Evolutionary conservation across 208 protist species (phyloP).

Genomic region (Acanthamoeba lenticulata): DNA sequence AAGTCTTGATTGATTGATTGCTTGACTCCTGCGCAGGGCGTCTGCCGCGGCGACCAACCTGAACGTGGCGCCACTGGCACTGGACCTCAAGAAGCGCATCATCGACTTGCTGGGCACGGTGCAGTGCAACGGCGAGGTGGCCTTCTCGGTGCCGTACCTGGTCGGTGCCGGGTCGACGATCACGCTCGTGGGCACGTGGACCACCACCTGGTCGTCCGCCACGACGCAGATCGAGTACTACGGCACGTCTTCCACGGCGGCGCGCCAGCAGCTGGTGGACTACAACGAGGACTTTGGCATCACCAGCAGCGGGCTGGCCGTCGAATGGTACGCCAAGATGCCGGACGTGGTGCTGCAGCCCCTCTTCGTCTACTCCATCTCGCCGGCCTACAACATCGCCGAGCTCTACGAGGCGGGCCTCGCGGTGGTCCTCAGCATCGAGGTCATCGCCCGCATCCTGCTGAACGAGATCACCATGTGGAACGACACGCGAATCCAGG

Average conservation of each 20-base stretch:
- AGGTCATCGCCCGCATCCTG: background rate
- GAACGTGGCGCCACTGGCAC: background rate
- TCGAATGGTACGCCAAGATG: background rate
- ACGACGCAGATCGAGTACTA: background rate
- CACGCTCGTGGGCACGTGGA: background rate
- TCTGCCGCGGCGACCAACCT: background rate
- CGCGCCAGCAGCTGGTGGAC: background rate
- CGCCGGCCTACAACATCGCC: background rate
- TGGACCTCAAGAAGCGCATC: too few species aligned
- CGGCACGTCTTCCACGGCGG: background rate
- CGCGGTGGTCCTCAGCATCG: background rate
- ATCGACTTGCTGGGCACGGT: background rate
- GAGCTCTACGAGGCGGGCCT: background rate
- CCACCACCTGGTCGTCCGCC: background rate
- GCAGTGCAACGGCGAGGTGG: background rate
- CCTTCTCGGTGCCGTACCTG: background rate
- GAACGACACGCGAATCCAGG: conserved; percentile 5
- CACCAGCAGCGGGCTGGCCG: background rate
- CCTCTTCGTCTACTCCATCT: background rate
- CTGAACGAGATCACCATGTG: conserved; percentile 18
- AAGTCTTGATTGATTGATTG: too few species aligned
- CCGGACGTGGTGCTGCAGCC: background rate
- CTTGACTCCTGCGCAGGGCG: background rate
- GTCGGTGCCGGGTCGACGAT: background rate
- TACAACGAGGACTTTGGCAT: background rate